Percentiles rank a stretch among this genome's conserved stretches.
These are phyloP conservation scores for Trametes punicea DNA, from an alignment of 768 basidiomycete genomes.

Conservation along the genomic window DNA sequence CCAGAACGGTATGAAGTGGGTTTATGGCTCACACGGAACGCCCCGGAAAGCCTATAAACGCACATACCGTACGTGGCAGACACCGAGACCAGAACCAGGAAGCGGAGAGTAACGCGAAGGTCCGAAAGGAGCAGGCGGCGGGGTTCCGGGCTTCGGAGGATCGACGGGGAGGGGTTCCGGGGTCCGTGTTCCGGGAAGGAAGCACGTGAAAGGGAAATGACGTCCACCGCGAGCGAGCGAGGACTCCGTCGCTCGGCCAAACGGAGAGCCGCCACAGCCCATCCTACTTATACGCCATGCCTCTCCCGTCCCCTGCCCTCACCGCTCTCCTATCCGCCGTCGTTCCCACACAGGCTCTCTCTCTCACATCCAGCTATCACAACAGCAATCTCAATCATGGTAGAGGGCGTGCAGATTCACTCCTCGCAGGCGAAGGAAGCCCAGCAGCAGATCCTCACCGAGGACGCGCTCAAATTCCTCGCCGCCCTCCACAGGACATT, in stretches of 20 bases:
- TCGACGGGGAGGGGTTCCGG: conserved; percentile 20
- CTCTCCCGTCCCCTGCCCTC: conserved; percentile 9
- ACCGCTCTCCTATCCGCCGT: conserved; percentile 5
- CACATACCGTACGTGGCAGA: too few relatives aligned
- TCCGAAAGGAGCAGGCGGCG: not conserved
- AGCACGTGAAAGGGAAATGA: conserved; percentile 34
- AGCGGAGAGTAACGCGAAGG: not conserved
- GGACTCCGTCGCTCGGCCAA: conserved; percentile 19
- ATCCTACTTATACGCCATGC: conserved; percentile 32
- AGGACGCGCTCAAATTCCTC: conserved; percentile 83
- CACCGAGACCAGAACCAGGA: too few relatives aligned
- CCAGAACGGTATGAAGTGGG: not conserved
- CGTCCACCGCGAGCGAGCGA: conserved; percentile 25
- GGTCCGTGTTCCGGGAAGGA: conserved; percentile 12
- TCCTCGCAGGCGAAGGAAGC: conserved; percentile 58
- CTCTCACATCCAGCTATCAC: conserved; percentile 24
- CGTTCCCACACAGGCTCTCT: too few relatives aligned
- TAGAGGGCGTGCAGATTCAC: conserved; percentile 61
- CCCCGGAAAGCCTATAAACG: not conserved
- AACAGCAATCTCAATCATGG: conserved; percentile 38
- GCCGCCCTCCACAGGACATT: conserved; percentile 94
- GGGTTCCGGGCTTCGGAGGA: conserved; percentile 15
- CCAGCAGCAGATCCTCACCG: conserved; percentile 79
- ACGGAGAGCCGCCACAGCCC: conserved; percentile 43
- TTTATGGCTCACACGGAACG: not conserved